Evolutionary conservation across 495 filamentous ascomycete species (phyloP).

Genomic region (Penicillium nucicola): DNA sequence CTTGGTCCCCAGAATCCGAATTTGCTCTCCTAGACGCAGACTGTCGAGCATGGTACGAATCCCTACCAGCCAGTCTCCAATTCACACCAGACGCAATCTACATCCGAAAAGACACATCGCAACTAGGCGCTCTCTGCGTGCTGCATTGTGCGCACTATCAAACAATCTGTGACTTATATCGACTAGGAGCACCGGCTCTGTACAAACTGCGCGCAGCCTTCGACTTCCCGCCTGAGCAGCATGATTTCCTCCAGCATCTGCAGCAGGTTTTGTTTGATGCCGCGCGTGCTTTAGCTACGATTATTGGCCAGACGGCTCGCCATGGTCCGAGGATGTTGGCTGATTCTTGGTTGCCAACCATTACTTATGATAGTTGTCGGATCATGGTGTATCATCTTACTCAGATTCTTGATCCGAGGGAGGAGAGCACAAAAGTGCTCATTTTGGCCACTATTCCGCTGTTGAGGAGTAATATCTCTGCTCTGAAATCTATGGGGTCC

Average conservation of each 20-base stretch:
- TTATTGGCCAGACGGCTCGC: conserved; percentile 22
- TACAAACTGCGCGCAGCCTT: conserved; percentile 31
- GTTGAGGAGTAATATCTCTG: conserved; percentile 25
- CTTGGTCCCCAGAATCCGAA: conserved; percentile 27
- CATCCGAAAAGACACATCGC: conserved; percentile 27
- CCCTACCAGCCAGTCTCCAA: conserved; percentile 25
- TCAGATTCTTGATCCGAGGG: conserved; percentile 25
- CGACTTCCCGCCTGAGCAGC: conserved; percentile 29
- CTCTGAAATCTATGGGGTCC: conserved; percentile 22
- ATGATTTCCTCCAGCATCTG: conserved; percentile 17
- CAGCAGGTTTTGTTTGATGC: conserved; percentile 26
- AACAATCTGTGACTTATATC: conserved; percentile 32
- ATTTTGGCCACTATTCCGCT: conserved; percentile 20
- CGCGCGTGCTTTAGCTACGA: conserved; percentile 23
- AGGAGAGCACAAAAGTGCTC: conserved; percentile 18
- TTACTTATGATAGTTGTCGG: conserved; percentile 31
- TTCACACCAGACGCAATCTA: conserved; percentile 29
- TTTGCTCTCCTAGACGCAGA: conserved; percentile 24
- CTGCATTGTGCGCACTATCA: conserved; percentile 30
- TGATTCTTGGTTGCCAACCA: conserved; percentile 35
- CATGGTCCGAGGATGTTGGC: conserved; percentile 26
- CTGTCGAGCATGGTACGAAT: conserved; percentile 27
- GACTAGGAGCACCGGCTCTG: conserved; percentile 27
- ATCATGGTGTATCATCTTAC: conserved; percentile 34
- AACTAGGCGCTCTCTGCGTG: conserved; percentile 29